Percentiles rank a stretch among this genome's conserved stretches.
Evolutionary conservation across 192 early-diverging fungal species (phyloP).

Genomic region (Backusella psychrophila): DNA sequence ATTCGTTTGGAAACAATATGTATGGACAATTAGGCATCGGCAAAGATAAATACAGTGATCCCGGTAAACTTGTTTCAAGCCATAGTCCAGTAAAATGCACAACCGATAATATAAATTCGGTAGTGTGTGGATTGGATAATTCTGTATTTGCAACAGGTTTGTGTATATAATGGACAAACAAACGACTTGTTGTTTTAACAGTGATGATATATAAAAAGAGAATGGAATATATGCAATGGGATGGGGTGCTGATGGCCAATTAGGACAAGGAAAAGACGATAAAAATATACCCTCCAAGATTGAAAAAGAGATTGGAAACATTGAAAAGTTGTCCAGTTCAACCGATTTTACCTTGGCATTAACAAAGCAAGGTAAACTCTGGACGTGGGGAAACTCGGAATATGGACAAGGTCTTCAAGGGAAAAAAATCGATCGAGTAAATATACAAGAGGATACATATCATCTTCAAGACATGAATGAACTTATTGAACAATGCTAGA

Average conservation of each 20-base stretch:
- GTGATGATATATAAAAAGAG: conserved; percentile 17
- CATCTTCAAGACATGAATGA: neutral
- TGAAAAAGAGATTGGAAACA: neutral
- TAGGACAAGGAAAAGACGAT: conserved; percentile 56
- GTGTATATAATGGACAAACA: neutral
- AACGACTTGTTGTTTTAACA: neutral
- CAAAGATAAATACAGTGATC: conserved; percentile 30
- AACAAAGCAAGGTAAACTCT: conserved; percentile 47
- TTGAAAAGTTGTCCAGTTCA: conserved; percentile 53
- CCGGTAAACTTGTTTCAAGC: conserved; percentile 25
- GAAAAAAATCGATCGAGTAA: conserved; percentile 54
- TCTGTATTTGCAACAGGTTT: conserved; percentile 47
- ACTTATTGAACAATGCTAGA: conserved; percentile 40
- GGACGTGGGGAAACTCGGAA: conserved; percentile 76
- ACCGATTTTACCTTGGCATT: conserved; percentile 71
- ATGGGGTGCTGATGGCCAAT: conserved; percentile 77
- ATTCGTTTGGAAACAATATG: conserved; percentile 64
- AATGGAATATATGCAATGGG: conserved; percentile 64
- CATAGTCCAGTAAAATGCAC: conserved; percentile 22
- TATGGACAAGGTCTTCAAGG: conserved; percentile 71
- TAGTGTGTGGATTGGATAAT: conserved; percentile 71
- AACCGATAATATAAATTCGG: conserved; percentile 37
- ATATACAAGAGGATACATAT: neutral
- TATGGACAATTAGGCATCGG: conserved; percentile 67
- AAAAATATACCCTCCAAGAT: conserved; percentile 23